Conservation (phyloP, 2,329 filamentous ascomycete genomes). For the Fusarium annulatum region DNA sequence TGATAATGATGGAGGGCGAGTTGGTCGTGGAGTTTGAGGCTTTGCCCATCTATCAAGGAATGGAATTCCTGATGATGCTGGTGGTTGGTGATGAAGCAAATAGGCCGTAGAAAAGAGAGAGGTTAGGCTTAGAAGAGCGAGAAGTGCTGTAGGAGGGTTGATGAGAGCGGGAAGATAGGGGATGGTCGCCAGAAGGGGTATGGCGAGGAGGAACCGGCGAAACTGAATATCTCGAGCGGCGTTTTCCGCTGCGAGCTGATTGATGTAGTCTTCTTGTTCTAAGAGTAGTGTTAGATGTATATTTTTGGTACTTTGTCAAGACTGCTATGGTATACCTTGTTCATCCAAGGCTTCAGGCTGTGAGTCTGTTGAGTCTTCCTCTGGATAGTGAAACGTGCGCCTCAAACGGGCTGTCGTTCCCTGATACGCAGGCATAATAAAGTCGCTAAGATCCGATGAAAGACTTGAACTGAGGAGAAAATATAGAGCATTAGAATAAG, state of each 20-base stretch:
- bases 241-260: conserved; percentile 65
- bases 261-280: conserved; percentile 75
- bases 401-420: conserved; percentile 70
- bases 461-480: not conserved
- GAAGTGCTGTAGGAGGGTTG: conserved; percentile 52
- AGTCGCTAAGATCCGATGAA: not conserved
- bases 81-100: conserved; percentile 66
- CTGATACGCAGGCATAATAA: conserved; percentile 40
- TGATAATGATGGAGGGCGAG: conserved; percentile 38
- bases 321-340: conserved; percentile 64
- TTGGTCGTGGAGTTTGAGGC: conserved; percentile 40
- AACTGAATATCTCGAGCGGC: conserved; percentile 67
- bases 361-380: conserved; percentile 61
- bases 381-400: conserved; percentile 81
- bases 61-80: conserved; percentile 64
- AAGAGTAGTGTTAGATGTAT: conserved; percentile 15
- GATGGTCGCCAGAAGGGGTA: conserved; percentile 67
- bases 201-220: conserved; percentile 65
- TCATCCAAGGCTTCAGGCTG: conserved; percentile 76
- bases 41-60: conserved; percentile 60
- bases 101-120: conserved; percentile 73
- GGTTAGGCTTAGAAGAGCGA: conserved; percentile 68
- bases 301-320: not conserved
- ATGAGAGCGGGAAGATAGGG: conserved; percentile 61
- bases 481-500: not conserved